Evolutionary conservation across 2,329 filamentous ascomycete species (phyloP).

Genomic region (Diplocarpon rosae): DNA sequence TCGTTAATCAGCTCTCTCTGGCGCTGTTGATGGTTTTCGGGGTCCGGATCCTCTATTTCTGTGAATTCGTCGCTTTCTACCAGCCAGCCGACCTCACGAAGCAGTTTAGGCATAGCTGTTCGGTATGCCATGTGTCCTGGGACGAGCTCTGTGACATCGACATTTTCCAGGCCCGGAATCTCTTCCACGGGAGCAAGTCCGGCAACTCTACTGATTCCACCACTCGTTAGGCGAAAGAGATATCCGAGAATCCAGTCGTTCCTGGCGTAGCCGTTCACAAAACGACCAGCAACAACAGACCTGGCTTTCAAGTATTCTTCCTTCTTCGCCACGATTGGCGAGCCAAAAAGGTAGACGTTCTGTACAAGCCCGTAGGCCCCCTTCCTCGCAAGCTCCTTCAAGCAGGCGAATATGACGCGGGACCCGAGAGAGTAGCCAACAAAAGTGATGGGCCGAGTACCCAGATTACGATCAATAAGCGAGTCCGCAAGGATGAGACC

Average conservation of each 20-base stretch:
- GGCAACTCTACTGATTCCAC: slow-evolving; percentile 80
- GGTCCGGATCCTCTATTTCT: slow-evolving; percentile 95
- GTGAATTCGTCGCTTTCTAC: slow-evolving; percentile 89
- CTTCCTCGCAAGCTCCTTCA: slow-evolving; percentile 74
- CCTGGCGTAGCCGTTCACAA: slow-evolving; percentile 85
- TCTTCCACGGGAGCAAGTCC: slow-evolving; percentile 68
- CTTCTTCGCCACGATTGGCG: slow-evolving; percentile 79
- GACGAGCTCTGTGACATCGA: slow-evolving; percentile 77
- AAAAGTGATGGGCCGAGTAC: slow-evolving; percentile 81
- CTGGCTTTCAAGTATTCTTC: slow-evolving; percentile 78
- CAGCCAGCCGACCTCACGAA: slow-evolving; percentile 81
- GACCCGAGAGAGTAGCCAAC: slow-evolving; percentile 91
- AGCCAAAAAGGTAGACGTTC: slow-evolving; percentile 91
- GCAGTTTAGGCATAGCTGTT: slow-evolving; percentile 75
- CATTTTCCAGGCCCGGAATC: slow-evolving; percentile 76
- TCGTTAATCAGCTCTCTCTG: slow-evolving; percentile 93
- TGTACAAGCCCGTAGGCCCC: slow-evolving; percentile 82
- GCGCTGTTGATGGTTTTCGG: slow-evolving; percentile 77
- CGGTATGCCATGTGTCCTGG: slow-evolving; percentile 96
- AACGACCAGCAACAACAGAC: slow-evolving; percentile 81
- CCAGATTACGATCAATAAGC: slow-evolving; percentile 80
- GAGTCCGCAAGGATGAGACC: slow-evolving; percentile 92
- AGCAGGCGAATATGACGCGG: slow-evolving; percentile 82
- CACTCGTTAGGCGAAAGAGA: slow-evolving; percentile 86
- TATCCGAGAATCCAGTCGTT: slow-evolving; percentile 98